Conservation (phyloP, 176 grass and related monocot genomes). For the Zoysia japonica region DNA sequence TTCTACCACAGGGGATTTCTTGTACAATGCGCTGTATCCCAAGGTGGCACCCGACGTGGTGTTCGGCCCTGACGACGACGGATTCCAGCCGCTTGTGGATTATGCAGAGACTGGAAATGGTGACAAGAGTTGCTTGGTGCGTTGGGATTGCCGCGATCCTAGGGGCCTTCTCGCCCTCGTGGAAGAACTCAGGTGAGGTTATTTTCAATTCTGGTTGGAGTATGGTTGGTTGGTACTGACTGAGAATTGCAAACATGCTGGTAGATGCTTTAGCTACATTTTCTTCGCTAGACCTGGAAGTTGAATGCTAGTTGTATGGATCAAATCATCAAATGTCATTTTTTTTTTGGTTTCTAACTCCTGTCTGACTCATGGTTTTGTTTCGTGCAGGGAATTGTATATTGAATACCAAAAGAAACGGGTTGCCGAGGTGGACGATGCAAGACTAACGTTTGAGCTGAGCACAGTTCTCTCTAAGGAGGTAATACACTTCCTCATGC, state of each 20-base stretch:
- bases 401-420: conserved; percentile 79
- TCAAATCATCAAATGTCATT: conserved; percentile 11
- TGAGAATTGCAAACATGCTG: not conserved
- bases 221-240: not conserved
- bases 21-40: conserved; percentile 76
- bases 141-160: conserved; percentile 65
- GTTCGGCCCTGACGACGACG: conserved; percentile 67
- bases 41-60: conserved; percentile 73
- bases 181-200: conserved; percentile 61
- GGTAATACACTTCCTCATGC: conserved; percentile 46
- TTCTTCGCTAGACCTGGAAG: not conserved
- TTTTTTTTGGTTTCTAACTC: not conserved
- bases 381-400: conserved; percentile 62
- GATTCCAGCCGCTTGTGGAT: conserved; percentile 63
- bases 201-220: conserved; percentile 19
- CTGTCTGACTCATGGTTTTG: not conserved
- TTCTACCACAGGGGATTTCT: conserved; percentile 74
- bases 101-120: conserved; percentile 30
- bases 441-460: conserved; percentile 86
- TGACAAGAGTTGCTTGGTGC: conserved; percentile 57
- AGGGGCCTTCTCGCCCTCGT: conserved; percentile 58
- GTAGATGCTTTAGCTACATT: not conserved
- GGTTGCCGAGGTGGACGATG: conserved; percentile 62
- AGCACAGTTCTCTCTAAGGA: conserved; percentile 85
- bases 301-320: not conserved